Evolutionary conservation across 495 filamentous ascomycete species (phyloP).

Genomic region (Gamarada debralockiae): DNA sequence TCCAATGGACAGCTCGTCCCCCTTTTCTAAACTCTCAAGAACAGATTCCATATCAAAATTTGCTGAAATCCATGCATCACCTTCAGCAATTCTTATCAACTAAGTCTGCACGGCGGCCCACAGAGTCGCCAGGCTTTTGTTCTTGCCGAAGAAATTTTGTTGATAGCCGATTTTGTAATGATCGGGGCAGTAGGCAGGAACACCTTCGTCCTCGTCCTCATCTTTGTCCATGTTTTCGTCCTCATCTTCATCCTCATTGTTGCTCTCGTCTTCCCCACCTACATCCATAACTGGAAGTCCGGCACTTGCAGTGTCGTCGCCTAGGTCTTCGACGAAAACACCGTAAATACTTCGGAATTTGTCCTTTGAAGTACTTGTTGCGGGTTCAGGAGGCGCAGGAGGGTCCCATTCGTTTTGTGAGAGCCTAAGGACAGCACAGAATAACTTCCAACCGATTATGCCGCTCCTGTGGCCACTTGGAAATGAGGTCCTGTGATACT

Average conservation of each 20-base stretch:
- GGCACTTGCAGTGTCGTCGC: background rate
- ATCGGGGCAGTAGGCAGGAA: background rate
- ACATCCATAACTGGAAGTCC: background rate
- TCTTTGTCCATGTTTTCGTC: background rate
- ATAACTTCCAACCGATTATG: slow-evolving; percentile 15
- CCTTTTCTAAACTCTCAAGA: slow-evolving; percentile 14
- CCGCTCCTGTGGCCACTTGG: slow-evolving; percentile 9
- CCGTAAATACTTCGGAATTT: slow-evolving; percentile 7
- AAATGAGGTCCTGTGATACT: slow-evolving; percentile 10
- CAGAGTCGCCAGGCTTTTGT: slow-evolving; percentile 17
- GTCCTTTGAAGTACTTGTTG: background rate
- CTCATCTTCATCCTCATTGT: background rate
- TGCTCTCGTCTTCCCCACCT: background rate
- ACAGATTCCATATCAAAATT: slow-evolving; percentile 25
- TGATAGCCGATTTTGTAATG: background rate
- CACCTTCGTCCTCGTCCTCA: no score
- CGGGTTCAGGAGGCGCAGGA: background rate
- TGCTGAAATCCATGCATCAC: slow-evolving; percentile 27
- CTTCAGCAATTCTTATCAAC: slow-evolving; percentile 23
- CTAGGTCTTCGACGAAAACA: slow-evolving; percentile 5
- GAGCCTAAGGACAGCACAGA: slow-evolving; percentile 10
- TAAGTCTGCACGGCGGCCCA: slow-evolving; percentile 28
- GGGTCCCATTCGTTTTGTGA: slow-evolving; percentile 10
- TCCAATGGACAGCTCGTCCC: slow-evolving; percentile 9
- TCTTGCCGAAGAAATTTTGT: slow-evolving; percentile 19